Base-by-base conservation (phyloP, 2,329 filamentous ascomycete species). In the Alternaria infectoria region DNA sequence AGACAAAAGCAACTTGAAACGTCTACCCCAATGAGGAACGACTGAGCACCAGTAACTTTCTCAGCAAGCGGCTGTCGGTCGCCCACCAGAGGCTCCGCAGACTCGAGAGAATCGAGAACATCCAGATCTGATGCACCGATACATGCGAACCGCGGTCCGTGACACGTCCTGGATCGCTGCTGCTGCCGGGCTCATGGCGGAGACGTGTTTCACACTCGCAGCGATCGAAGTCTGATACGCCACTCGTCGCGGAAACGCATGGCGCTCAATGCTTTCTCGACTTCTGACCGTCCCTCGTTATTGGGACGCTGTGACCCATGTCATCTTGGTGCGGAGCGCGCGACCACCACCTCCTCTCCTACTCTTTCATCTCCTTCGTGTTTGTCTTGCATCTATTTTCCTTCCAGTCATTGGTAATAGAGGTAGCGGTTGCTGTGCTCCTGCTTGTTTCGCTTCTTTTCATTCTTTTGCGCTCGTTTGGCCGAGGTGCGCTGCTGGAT, bases 391-490 rank as follows among this genome's bases (percentile, higher is more conserved):
- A 61, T 32, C 49, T 59, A 62, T 59, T 64, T 69, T 72, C 62
- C 61, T 64, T 70, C 70, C 72, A 75, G 57, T 69, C 65, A 44
- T 67, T 62, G 61, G 68, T 70, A 67, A 78, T 78, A 74, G 49
- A 51, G 77, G 74, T 67, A 79, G 72, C 74, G 68, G 75, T 74
- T 17, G 71, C 73, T 78, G 72, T 73, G 67, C 67, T 77, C 36
- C 71, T 69, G 66, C 67, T 69, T 69, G 77, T 79, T 78, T 79
- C 76, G 74, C 64, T 69, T 74, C 71, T 74, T 66, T 71, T 72
- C 67, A 54, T 52, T 67, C 70, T 64, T 65, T 54, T 61, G 67
- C 69, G 58, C 73, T 77, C 71, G 73, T 79, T 78, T 77, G 76
- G 70, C 61, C 64, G 57, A 55, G 61, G 66, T 61, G 67, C 54